Base-by-base conservation (phyloP, 2,329 filamentous ascomycete genomes). In the Rutstroemia sp. region DNA sequence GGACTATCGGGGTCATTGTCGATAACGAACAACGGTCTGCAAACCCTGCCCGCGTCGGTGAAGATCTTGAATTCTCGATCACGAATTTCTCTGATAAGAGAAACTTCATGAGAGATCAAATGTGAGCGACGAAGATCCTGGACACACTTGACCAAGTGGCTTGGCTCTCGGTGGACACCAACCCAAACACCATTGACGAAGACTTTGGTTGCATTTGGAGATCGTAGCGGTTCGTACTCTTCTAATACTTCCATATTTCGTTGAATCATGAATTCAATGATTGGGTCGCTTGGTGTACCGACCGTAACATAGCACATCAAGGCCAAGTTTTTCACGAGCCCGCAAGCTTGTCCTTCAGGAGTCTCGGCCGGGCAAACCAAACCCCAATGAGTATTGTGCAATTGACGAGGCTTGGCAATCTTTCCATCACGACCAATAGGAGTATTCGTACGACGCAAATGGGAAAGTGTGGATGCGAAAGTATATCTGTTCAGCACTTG, bases 111-210 rank as follows among this genome's bases (percentile, higher is more conserved):
- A 14, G 89, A 91, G 59, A 99, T 86, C 67, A 89, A 85, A 60
- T 89, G 88, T 62, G 87, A 87, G 56, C 92, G 82, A 64, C 91
- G 85, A 53, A 95, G 80, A 53, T 86, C 81, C 66, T 88, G 80
- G 46, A 96, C 87, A 55, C 88, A 84, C 57, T 81, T 82, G 30
- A 96, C 91, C 44, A 99, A 80, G 65, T 92, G 84, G 64, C 88
- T 86, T 9, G 94, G 89, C 65, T 96, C 90, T 63, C 89, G 84
- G 68, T 96, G 91, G 14, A 97, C 87, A 73, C 94, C 95, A 48
- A 97, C 92, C 95, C 95, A 99, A 5, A 92, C 90, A 71, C 94
- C 94, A 68, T 99, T 97, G 65, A 99, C 88, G 67, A 99, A 99
- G 48, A 99, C 87, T 76, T 99, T 99, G 52, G 94, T 99, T 5